Base-by-base conservation (phyloP, 192 early-diverging fungal species). In the Rhizoclosmatium sp. region DNA sequence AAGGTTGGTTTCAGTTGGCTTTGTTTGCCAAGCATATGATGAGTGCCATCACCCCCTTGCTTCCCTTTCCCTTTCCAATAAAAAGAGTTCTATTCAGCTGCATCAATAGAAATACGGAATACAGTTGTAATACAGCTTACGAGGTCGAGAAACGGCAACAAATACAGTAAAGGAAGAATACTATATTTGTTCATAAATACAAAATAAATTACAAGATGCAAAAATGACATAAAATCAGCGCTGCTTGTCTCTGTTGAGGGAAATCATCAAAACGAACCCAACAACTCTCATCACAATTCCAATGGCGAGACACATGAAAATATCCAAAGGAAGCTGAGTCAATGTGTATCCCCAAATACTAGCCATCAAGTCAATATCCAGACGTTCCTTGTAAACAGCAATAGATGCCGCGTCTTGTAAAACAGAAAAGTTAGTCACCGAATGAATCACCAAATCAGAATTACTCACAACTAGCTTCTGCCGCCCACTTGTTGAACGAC, bases 401-500 rank as follows among this genome's bases (percentile, higher is more conserved):
- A 75, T 69, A 2, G 72, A 67, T 3, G 79, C 47, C 5, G 79
- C 73, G 51, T 80, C 79, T 80, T 54, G 14, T 10, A 31, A 58
- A 14, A 71, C 4, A 23, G 19, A 54, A 19, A 14, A 48, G 47
- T 14, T 65, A 58, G 39, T 77, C 45, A 14, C 41, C n/a, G 47
- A 67, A 47, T 58, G 2, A 56, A 59, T 2, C 44, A 21, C 40
- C 10, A 42, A 59, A 70, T 48, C 71, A 62, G 46, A 59, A 60
- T 61, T 48, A 80, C 79, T 67, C 51, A 80, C 79, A 80, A 49
- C 61, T 70, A 23, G 81, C 83, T 79, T 87, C 86, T 21, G 83
- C 80, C 2, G 81, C 86, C 86, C 86, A 86, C 71, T 83, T 82
- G 75, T 85, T 85, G 70, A 81, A 85, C 21, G 58, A 66, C 58